Percentiles rank a stretch among this genome's conserved stretches.
Conservation (phyloP, 768 basidiomycete species). For the Hygrocybe punicea region DNA sequence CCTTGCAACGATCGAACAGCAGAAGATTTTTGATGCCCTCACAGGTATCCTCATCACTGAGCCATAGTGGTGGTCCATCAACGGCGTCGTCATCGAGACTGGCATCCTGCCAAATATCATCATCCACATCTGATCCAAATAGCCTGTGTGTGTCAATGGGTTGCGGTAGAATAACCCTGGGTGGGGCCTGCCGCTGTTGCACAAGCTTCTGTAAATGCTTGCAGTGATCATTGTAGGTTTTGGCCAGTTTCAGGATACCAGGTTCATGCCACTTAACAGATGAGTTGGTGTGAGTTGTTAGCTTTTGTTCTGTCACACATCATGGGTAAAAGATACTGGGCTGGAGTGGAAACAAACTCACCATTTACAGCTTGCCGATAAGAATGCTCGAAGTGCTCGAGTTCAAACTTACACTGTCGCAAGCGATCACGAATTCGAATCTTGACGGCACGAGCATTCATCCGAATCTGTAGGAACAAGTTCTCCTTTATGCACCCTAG, state of each 20-base stretch:
- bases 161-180: slow-evolving; percentile 14
- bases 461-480: slow-evolving; percentile 5
- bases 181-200: too few relatives aligned
- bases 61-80: neutral
- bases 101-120: slow-evolving; percentile 29
- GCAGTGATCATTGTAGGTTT: slow-evolving; percentile 21
- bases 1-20: neutral
- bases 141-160: slow-evolving; percentile 17
- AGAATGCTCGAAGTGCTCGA: slow-evolving; percentile 9
- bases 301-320: neutral
- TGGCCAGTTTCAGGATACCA: slow-evolving; percentile 12
- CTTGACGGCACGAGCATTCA: slow-evolving; percentile 23
- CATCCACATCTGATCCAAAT: slow-evolving; percentile 28
- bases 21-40: neutral
- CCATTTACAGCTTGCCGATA: slow-evolving; percentile 11
- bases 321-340: slow-evolving; percentile 13
- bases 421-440: slow-evolving; percentile 13
- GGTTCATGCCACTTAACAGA: slow-evolving; percentile 15
- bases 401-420: slow-evolving; percentile 17
- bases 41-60: neutral
- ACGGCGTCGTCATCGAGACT: slow-evolving; percentile 21
- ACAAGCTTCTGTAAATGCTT: slow-evolving; percentile 14
- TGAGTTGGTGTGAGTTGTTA: slow-evolving; percentile 13
- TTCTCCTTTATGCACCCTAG: neutral
- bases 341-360: neutral